Percentiles rank a stretch among this genome's conserved stretches.
Evolutionary conservation across 148 eudicot genomes (phyloP).

Genomic region (Chenopodium berlandieri): DNA sequence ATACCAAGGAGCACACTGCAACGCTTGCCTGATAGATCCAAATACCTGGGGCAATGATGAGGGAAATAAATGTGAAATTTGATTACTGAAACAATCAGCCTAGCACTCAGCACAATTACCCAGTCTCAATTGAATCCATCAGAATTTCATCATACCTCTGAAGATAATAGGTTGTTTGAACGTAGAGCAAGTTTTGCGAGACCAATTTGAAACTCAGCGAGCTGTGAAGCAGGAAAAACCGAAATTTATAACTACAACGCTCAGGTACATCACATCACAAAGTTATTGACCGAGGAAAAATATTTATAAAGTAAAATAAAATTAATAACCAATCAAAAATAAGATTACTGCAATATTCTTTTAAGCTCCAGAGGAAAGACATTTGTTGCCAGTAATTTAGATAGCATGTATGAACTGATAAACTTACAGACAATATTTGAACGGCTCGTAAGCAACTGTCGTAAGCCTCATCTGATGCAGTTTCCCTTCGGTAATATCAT

Average conservation of each 20-base stretch:
- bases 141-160: slow-evolving; percentile 56
- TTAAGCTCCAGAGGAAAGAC: not conserved
- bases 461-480: slow-evolving; percentile 75
- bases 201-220: slow-evolving; percentile 92
- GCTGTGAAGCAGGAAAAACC: slow-evolving; percentile 40
- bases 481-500: slow-evolving; percentile 44
- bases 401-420: slow-evolving; percentile 14
- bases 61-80: not conserved
- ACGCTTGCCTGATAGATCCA: slow-evolving; percentile 84
- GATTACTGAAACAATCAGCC: not conserved
- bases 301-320: not conserved
- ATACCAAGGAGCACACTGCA: slow-evolving; percentile 76
- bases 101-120: not conserved
- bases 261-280: slow-evolving; percentile 3
- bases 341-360: not conserved
- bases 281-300: not conserved
- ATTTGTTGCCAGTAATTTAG: not conserved
- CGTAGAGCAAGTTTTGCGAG: slow-evolving; percentile 80
- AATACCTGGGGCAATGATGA: slow-evolving; percentile 52
- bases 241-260: slow-evolving; percentile 14
- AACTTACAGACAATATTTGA: slow-evolving; percentile 80
- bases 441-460: slow-evolving; percentile 95
- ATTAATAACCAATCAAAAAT: not conserved
- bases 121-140: slow-evolving; percentile 1
- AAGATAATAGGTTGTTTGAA: slow-evolving; percentile 65